Conservation (phyloP, 139 green algal species). For the Microglena sp. region DNA sequence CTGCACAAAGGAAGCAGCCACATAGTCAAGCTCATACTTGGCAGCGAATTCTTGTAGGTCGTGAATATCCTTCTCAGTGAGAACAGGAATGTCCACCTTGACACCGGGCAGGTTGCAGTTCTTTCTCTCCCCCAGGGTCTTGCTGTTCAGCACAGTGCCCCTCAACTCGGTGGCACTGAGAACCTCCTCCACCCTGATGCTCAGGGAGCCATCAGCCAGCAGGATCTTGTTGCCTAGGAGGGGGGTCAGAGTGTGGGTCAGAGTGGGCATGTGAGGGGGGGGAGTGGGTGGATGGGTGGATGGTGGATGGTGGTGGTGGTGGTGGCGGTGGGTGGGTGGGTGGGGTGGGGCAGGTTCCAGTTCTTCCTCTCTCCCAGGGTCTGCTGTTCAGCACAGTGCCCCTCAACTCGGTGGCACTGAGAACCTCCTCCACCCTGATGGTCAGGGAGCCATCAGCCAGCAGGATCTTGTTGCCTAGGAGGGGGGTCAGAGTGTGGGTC, state of each 20-base stretch:
- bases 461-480: slow-evolving; percentile 43
- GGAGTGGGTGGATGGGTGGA: too few relatives aligned
- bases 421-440: slow-evolving; percentile 37
- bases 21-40: slow-evolving; percentile 47
- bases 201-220: slow-evolving; percentile 44
- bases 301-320: too few relatives aligned
- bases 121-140: slow-evolving; percentile 33
- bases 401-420: slow-evolving; percentile 19
- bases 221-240: slow-evolving; percentile 44
- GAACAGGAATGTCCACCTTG: slow-evolving; percentile 59
- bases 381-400: slow-evolving; percentile 37
- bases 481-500: too few relatives aligned
- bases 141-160: slow-evolving; percentile 37
- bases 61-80: slow-evolving; percentile 55
- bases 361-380: slow-evolving; percentile 40
- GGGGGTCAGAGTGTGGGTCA: background rate
- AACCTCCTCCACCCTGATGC: slow-evolving; percentile 37
- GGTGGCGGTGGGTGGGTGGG: too few relatives aligned
- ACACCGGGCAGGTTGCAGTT: slow-evolving; percentile 61
- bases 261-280: too few relatives aligned
- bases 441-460: slow-evolving; percentile 44
- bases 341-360: slow-evolving; percentile 62
- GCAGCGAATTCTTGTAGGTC: slow-evolving; percentile 49
- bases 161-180: slow-evolving; percentile 20
- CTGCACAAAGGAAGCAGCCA: slow-evolving; percentile 51